These are phyloP conservation scores for Melampsora americana DNA, from an alignment of 1,284 basidiomycete genomes.

Conservation along the genomic window DNA sequence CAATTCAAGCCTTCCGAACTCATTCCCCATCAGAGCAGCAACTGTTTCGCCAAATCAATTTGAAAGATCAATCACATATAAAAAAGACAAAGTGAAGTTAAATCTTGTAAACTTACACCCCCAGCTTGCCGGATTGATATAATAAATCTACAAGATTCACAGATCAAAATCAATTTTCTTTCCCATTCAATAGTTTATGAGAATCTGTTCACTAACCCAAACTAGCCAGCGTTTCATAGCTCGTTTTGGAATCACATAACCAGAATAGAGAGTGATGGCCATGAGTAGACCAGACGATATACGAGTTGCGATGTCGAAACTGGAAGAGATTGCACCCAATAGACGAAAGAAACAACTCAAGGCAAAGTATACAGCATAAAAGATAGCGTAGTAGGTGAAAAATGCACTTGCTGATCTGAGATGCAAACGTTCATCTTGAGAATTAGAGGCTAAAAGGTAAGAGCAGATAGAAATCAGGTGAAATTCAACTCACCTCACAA, in stretches of 20 bases:
- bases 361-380: constrained; percentile 45
- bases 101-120: too few species aligned
- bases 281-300: constrained; percentile 58
- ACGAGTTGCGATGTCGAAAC: constrained; percentile 57
- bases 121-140: background rate
- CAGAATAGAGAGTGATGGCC: constrained; percentile 56
- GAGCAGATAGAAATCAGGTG: too few species aligned
- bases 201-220: background rate
- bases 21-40: constrained; percentile 75
- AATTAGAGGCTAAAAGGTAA: too few species aligned
- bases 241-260: constrained; percentile 55
- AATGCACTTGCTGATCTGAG: too few species aligned
- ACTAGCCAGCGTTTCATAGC: background rate
- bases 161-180: too few species aligned
- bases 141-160: background rate
- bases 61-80: constrained; percentile 58
- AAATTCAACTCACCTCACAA: constrained; percentile 56
- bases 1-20: constrained; percentile 66
- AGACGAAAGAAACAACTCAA: constrained; percentile 57
- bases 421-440: too few species aligned
- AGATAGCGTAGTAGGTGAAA: constrained; percentile 56
- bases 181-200: too few species aligned
- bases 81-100: background rate
- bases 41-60: constrained; percentile 68
- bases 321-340: constrained; percentile 54